Conservation (phyloP, 2,329 filamentous ascomycete genomes). For the Hymenoscyphus repandus region DNA sequence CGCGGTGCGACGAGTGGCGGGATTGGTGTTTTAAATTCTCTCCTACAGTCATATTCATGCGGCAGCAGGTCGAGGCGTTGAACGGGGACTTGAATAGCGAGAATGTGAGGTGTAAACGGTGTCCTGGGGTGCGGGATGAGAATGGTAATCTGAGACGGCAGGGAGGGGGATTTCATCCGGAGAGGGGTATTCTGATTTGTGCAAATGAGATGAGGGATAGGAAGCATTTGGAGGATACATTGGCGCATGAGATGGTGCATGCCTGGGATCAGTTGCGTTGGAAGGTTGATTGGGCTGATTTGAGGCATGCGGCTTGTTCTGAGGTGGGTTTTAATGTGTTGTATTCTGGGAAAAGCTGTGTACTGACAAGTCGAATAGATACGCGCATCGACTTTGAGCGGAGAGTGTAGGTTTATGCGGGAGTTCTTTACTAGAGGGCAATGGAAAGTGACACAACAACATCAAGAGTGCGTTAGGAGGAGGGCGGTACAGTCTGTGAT, state of each 20-base stretch:
- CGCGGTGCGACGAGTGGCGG: conserved; percentile 72
- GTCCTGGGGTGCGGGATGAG: conserved; percentile 51
- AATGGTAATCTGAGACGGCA: conserved; percentile 48
- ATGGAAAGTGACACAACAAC: conserved; percentile 84
- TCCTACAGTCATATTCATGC: conserved; percentile 81
- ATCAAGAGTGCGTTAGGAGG: conserved; percentile 84
- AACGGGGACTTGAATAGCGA: conserved; percentile 67
- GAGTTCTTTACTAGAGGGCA: conserved; percentile 83
- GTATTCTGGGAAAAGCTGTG: neutral
- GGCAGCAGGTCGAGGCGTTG: conserved; percentile 71
- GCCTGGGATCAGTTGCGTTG: conserved; percentile 90
- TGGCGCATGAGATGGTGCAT: conserved; percentile 97
- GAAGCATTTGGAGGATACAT: conserved; percentile 83
- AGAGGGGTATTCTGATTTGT: conserved; percentile 85
- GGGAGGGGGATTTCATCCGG: conserved; percentile 78
- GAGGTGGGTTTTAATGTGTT: conserved; percentile 54
- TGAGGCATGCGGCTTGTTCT: conserved; percentile 88
- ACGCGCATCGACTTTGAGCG: conserved; percentile 83
- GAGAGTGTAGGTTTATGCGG: conserved; percentile 85
- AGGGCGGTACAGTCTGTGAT: conserved; percentile 76
- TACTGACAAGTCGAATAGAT: conserved; percentile 52
- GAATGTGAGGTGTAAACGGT: conserved; percentile 81
- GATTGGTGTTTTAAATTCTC: conserved; percentile 82
- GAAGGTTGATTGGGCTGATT: conserved; percentile 76
- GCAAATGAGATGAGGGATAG: conserved; percentile 81